Percentiles rank a stretch among this genome's conserved stretches.
Conservation (phyloP, 306 rosid genomes). For the Lupinus albus region DNA sequence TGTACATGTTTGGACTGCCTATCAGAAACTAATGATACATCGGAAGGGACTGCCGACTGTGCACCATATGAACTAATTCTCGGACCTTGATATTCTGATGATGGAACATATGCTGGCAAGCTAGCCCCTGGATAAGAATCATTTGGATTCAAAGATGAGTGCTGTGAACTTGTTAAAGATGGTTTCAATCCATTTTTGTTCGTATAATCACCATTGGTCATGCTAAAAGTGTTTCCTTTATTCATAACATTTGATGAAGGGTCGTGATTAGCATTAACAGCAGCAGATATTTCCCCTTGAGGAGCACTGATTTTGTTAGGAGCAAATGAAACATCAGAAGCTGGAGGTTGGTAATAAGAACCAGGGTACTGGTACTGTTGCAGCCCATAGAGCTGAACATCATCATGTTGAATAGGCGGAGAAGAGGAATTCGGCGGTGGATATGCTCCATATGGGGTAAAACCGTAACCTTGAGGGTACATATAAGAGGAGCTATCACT, state of each 20-base stretch:
- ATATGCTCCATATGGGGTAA: conserved; percentile 51
- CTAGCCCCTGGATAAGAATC: conserved; percentile 46
- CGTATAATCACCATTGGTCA: conserved; percentile 30
- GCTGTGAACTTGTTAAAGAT: conserved; percentile 41
- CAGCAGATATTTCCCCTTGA: conserved; percentile 41
- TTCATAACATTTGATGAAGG: conserved; percentile 37
- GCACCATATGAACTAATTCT: conserved; percentile 34
- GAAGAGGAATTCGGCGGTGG: conserved; percentile 40
- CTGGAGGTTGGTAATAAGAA: conserved; percentile 50
- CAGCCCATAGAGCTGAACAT: conserved; percentile 48
- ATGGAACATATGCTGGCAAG: conserved; percentile 40
- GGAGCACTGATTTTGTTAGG: conserved; percentile 36
- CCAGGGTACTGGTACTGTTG: conserved; percentile 58
- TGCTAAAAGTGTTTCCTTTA: conserved; percentile 36
- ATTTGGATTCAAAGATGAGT: conserved; percentile 36
- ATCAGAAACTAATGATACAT: conserved; percentile 36
- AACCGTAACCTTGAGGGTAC: conserved; percentile 55
- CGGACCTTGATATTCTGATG: conserved; percentile 48
- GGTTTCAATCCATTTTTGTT: conserved; percentile 43
- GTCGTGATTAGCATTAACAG: conserved; percentile 35
- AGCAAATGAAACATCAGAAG: conserved; percentile 41
- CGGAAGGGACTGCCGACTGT: conserved; percentile 35
- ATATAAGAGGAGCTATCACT: conserved; percentile 51
- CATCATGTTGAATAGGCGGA: conserved; percentile 50
- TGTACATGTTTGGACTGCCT: conserved; percentile 42